These are phyloP conservation scores for Zoysia matrella DNA, from an alignment of 202 grass and related monocot genomes.

Conservation along the genomic window DNA sequence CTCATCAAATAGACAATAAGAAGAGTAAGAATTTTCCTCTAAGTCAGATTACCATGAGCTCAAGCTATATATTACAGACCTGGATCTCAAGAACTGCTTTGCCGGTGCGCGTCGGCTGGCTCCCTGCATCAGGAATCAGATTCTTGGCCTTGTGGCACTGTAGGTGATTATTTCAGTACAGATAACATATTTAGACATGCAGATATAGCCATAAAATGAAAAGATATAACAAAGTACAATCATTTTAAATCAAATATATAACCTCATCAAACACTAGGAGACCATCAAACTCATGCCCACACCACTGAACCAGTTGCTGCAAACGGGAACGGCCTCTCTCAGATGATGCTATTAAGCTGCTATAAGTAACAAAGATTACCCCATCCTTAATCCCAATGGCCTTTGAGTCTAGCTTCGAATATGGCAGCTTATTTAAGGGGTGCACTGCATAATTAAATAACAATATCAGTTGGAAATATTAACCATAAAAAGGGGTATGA, in stretches of 20 bases:
- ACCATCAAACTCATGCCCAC: conserved; percentile 83
- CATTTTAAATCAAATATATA: conserved; percentile 34
- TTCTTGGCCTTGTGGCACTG: conserved; percentile 99
- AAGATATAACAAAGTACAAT: conserved; percentile 4
- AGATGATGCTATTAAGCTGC: conserved; percentile 96
- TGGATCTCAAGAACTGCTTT: conserved; percentile 95
- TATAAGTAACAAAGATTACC: conserved; percentile 97
- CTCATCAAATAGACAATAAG: conserved; percentile 20
- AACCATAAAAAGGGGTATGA: conserved; percentile 26
- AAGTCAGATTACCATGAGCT: conserved; percentile 16
- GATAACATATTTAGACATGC: conserved; percentile 28
- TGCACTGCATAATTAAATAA: conserved; percentile 81
- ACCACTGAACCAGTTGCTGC: conserved; percentile 98
- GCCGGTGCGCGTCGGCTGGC: conserved; percentile 93
- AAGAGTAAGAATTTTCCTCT: conserved; percentile 21
- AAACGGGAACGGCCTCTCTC: conserved; percentile 97
- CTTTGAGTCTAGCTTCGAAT: conserved; percentile 98
- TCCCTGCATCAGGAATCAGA: conserved; percentile 91
- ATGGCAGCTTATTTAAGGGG: conserved; percentile 94
- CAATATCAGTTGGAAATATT: conserved; percentile 35
- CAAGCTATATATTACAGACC: conserved; percentile 49
- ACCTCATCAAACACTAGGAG: conserved; percentile 98
- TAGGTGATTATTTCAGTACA: conserved; percentile 42
- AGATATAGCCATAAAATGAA: conserved; percentile 33
- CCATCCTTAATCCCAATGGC: conserved; percentile 94